Conservation (phyloP, 2,329 filamentous ascomycete species). For the Pseudogymnoascus verrucosus region DNA sequence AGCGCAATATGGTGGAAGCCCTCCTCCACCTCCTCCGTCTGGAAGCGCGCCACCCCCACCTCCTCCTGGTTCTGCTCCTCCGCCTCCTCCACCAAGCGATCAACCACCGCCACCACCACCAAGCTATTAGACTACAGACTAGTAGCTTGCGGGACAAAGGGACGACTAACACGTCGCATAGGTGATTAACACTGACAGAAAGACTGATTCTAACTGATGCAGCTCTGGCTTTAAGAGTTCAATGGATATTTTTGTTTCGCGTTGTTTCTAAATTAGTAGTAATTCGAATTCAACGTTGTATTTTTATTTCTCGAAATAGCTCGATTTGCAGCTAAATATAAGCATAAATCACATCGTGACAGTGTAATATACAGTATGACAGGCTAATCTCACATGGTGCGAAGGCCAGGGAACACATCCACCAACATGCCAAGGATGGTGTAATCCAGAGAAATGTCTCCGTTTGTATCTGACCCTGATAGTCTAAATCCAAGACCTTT, state of each 20-base stretch:
- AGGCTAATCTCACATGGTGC: neutral
- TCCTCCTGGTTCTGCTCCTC: constrained; percentile 52
- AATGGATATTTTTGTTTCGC: neutral
- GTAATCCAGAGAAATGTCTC: neutral
- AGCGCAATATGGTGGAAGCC: constrained; percentile 50
- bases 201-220: neutral
- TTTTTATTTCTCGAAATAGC: neutral
- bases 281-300: neutral
- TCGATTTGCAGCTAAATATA: neutral
- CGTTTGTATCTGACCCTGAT: neutral
- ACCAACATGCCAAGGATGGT: neutral
- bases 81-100: constrained; percentile 50
- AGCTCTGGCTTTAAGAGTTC: neutral
- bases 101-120: constrained; percentile 56
- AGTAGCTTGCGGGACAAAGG: neutral
- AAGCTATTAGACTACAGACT: neutral
- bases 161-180: constrained; percentile 1
- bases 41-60: constrained; percentile 54
- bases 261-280: neutral
- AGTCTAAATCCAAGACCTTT: neutral
- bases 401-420: neutral
- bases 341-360: neutral
- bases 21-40: constrained; percentile 47
- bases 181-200: constrained; percentile 6
- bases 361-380: neutral